A percentile compares a stretch with the other conserved stretches of the same genome.
Evolutionary conservation across 164 flowering plant genomes (phyloP).

Genomic region (Sedum album): DNA sequence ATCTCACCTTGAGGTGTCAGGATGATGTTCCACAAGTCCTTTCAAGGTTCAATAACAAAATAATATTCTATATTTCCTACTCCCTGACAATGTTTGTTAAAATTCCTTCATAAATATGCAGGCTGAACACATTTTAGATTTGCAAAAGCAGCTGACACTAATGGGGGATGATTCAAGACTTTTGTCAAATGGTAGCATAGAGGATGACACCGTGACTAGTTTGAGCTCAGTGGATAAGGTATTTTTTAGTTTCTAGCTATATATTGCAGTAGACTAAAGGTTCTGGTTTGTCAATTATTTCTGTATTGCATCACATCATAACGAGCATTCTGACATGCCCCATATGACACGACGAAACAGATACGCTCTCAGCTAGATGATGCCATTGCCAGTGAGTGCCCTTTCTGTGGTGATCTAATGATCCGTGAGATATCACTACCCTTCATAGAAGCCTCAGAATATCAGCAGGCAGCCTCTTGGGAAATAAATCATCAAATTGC

Average conservation of each 20-base stretch:
- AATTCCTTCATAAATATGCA: conserved; percentile 19
- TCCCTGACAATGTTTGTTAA: not conserved
- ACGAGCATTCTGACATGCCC: not conserved
- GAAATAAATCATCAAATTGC: conserved; percentile 51
- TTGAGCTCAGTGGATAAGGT: conserved; percentile 72
- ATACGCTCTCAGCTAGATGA: conserved; percentile 90
- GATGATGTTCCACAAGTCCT: not conserved
- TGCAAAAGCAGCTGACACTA: conserved; percentile 88
- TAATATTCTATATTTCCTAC: not conserved
- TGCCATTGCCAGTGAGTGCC: conserved; percentile 97
- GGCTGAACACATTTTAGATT: conserved; percentile 85
- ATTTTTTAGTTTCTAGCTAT: not conserved
- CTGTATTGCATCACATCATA: not conserved
- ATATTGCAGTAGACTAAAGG: not conserved
- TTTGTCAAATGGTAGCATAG: conserved; percentile 37
- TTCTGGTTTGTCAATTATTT: not conserved
- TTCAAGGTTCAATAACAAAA: not conserved
- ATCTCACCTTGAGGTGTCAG: not conserved
- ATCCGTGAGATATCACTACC: conserved; percentile 82
- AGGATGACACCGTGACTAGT: conserved; percentile 48
- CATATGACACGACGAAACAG: conserved; percentile 23
- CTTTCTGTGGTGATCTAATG: conserved; percentile 96
- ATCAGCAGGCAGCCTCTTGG: conserved; percentile 61
- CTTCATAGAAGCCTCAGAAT: conserved; percentile 63
- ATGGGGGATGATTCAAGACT: conserved; percentile 45